Base-by-base conservation (phyloP, 106 monocot species). In the Dendrobium catenatum region DNA sequence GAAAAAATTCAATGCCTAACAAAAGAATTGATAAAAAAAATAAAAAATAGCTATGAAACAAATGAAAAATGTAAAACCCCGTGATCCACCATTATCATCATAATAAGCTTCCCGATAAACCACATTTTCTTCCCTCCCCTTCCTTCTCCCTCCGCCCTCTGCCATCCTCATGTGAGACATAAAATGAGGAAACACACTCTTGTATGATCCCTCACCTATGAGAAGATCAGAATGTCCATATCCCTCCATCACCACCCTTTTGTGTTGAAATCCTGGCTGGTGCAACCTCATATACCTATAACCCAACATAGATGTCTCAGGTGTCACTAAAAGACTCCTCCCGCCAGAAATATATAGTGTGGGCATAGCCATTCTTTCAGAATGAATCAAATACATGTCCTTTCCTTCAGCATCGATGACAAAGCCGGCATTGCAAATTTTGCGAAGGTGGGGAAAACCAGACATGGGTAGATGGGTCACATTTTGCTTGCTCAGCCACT, bases 161-260 rank as follows among this genome's bases (percentile, higher is more conserved):
- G 66, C 82, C 55, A 76, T 54, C 24, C 66, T 86, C 75, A 86
- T 82, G 41, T 86, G 86, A 51, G 79, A 66, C 47, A 86, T 51
- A 22, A 86, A 79, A 15, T 86, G 86, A 27, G 86, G 86, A 24
- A 86, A 86, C 4, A 86, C 86, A 48, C 51, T 76, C 55, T 86
- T 64, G 55, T 80, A 42, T 16, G 86, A 81, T 44, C 82, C 82
- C 47, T 86, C 79, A 42, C 86, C 86, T 20, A 86, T 82, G 20
- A 86, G 70, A 75, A 86, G 82, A 82, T 86, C 86, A 1, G 86
- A 86, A 61, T 86, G 86, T n/a, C 86, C 86, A 76, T 79, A 86
- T 24, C 76, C 86, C 20, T 82, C 82, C 48, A 86, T 68, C 64
- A 86, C 79, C 16, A 86, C 82, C 48, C 86, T 82, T 67, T 79